A percentile compares a stretch with the other conserved stretches of the same genome.
Evolutionary conservation across 140 eudicot genomes (phyloP).

Genomic region (Anethum foeniculum): DNA sequence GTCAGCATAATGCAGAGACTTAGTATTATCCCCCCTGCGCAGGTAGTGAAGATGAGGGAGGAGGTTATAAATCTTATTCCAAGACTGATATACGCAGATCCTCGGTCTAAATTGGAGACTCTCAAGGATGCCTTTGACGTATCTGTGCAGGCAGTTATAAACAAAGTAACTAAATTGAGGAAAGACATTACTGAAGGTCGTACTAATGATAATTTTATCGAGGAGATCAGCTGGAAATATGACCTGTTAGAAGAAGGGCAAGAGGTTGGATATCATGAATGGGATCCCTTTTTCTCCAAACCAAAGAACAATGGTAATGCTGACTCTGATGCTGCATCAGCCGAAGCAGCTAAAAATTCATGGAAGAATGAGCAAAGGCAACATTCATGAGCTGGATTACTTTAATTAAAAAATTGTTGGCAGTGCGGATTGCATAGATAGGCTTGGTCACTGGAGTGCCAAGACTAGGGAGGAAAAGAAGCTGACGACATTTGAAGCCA

Average conservation of each 20-base stretch:
- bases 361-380: slow-evolving; percentile 16
- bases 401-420: not conserved
- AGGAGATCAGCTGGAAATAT: slow-evolving; percentile 76
- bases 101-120: slow-evolving; percentile 67
- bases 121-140: slow-evolving; percentile 75
- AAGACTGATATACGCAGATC: slow-evolving; percentile 73
- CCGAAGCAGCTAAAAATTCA: slow-evolving; percentile 25
- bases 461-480: not conserved
- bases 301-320: slow-evolving; percentile 52
- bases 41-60: slow-evolving; percentile 64
- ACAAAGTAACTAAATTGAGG: slow-evolving; percentile 60
- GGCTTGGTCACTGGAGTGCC: not conserved
- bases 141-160: slow-evolving; percentile 57
- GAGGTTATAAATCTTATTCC: slow-evolving; percentile 72
- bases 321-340: slow-evolving; percentile 35
- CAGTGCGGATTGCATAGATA: not conserved
- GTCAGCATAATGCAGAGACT: slow-evolving; percentile 51
- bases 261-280: slow-evolving; percentile 41
- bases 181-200: slow-evolving; percentile 49
- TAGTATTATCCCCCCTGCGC: slow-evolving; percentile 31
- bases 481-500: not conserved
- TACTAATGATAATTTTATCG: slow-evolving; percentile 35
- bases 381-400: not conserved
- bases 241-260: slow-evolving; percentile 61
- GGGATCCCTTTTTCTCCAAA: slow-evolving; percentile 78